A percentile compares a stretch with the other conserved stretches of the same genome.
Evolutionary conservation across 83 land plant species (phyloP).

Genomic region (Picea engelmannii): DNA sequence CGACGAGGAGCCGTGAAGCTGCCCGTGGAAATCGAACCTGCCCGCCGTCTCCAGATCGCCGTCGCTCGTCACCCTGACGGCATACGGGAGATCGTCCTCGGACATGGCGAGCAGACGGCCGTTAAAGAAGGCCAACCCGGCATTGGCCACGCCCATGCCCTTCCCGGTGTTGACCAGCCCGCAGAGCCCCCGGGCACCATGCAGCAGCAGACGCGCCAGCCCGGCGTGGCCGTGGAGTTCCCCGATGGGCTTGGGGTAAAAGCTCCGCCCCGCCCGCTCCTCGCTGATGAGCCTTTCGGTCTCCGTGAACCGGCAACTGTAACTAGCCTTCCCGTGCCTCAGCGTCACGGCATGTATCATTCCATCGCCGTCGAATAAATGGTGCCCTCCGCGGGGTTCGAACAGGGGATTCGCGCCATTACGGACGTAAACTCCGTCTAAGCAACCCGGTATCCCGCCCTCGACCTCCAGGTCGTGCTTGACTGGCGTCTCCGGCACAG

Average conservation of each 20-base stretch:
- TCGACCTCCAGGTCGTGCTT: conserved; percentile 23
- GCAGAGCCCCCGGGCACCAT: conserved; percentile 39
- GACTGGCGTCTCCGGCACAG: conserved; percentile 50
- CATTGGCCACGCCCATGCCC: conserved; percentile 89
- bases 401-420: conserved; percentile 68
- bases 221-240: conserved; percentile 90
- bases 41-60: conserved; percentile 67
- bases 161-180: conserved; percentile 60
- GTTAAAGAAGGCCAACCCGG: conserved; percentile 75
- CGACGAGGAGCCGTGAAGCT: conserved; percentile 38
- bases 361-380: conserved; percentile 91
- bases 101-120: conserved; percentile 85
- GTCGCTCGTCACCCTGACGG: conserved; percentile 38
- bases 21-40: conserved; percentile 55
- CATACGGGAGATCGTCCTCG: conserved; percentile 89
- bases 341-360: conserved; percentile 86
- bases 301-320: conserved; percentile 71
- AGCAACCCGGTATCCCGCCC: conserved; percentile 37
- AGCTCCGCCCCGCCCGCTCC: conserved; percentile 48
- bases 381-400: conserved; percentile 49
- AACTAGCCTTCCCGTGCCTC: conserved; percentile 38
- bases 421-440: conserved; percentile 53
- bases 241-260: conserved; percentile 86
- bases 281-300: conserved; percentile 70
- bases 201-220: conserved; percentile 54